These are phyloP conservation scores for Lactifluus echinatus DNA, from an alignment of 768 basidiomycete genomes.

Conservation along the genomic window DNA sequence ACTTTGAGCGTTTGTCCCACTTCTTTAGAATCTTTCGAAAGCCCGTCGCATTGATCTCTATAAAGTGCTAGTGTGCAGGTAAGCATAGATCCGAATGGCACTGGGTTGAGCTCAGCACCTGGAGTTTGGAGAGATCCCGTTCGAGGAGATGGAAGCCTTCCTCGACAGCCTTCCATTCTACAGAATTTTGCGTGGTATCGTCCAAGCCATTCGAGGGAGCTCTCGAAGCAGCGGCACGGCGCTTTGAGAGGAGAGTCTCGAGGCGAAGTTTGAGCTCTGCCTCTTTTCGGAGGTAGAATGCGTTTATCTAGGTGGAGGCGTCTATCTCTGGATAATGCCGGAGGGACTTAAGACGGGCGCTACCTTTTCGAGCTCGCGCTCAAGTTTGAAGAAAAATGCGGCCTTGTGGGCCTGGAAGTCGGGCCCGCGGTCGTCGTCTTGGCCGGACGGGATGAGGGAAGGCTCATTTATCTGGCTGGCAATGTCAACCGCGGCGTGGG, in stretches of 20 bases:
- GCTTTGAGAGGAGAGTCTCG: conserved; percentile 88
- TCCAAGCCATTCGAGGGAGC: conserved; percentile 61
- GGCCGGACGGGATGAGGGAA: conserved; percentile 52
- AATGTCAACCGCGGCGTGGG: conserved; percentile 25
- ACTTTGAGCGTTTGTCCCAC: conserved; percentile 94
- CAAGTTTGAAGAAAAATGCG: conserved; percentile 98
- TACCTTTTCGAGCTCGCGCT: conserved; percentile 95
- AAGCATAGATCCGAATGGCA: conserved; percentile 16
- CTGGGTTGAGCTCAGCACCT: conserved; percentile 43
- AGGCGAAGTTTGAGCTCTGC: conserved; percentile 88
- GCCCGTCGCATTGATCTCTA: conserved; percentile 94
- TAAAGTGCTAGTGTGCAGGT: conserved; percentile 60
- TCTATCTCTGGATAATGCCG: background rate
- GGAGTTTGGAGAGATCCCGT: conserved; percentile 88
- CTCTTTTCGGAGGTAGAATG: conserved; percentile 96
- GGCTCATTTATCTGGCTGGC: conserved; percentile 35
- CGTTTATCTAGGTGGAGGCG: conserved; percentile 66
- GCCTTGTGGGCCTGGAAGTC: conserved; percentile 94
- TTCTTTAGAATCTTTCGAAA: conserved; percentile 98
- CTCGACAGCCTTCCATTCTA: conserved; percentile 93
- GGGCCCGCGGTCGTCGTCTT: conserved; percentile 67
- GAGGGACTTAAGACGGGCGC: background rate
- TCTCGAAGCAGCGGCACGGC: conserved; percentile 71
- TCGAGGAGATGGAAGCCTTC: conserved; percentile 94
- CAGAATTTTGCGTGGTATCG: conserved; percentile 52